Percentiles rank a stretch among this genome's conserved stretches.
Evolutionary conservation across 1,139 yeast genomes (phyloP).

Genomic region (Suhomyces maxii): DNA sequence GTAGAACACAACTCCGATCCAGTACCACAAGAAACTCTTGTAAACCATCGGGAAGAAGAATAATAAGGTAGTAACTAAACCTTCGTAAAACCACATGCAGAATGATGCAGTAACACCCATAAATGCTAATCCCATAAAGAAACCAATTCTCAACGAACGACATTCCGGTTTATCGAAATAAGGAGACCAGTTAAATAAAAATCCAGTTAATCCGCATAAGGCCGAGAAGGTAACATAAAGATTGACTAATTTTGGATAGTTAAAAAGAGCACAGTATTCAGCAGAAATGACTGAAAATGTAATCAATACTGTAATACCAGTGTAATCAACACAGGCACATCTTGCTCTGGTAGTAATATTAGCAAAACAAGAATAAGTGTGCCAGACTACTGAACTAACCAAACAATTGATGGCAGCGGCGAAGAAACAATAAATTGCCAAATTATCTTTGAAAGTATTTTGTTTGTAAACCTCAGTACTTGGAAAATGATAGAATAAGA

Average conservation of each 20-base stretch:
- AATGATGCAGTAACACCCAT: slow-evolving; percentile 70
- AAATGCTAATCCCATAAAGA: slow-evolving; percentile 76
- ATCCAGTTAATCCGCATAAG: slow-evolving; percentile 69
- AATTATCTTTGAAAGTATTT: slow-evolving; percentile 48
- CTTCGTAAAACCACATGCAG: slow-evolving; percentile 57
- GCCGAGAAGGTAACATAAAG: slow-evolving; percentile 62
- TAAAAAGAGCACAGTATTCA: slow-evolving; percentile 75
- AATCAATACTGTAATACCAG: slow-evolving; percentile 88
- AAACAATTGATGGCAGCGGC: slow-evolving; percentile 76
- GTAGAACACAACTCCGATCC: slow-evolving; percentile 82
- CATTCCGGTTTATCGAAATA: slow-evolving; percentile 85
- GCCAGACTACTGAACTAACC: slow-evolving; percentile 83
- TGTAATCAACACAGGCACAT: slow-evolving; percentile 92
- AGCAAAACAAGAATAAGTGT: slow-evolving; percentile 83
- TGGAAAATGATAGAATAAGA: slow-evolving; percentile 67
- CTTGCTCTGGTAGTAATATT: slow-evolving; percentile 60
- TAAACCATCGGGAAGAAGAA: slow-evolving; percentile 62
- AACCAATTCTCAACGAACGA: slow-evolving; percentile 75
- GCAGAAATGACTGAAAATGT: slow-evolving; percentile 89
- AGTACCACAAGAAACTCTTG: slow-evolving; percentile 71
- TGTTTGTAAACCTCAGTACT: slow-evolving; percentile 38
- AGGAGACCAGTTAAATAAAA: slow-evolving; percentile 86
- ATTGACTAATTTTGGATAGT: slow-evolving; percentile 51
- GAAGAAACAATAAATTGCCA: slow-evolving; percentile 63
- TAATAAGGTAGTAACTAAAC: slow-evolving; percentile 48